A percentile compares a stretch with the other conserved stretches of the same genome.
These are phyloP conservation scores for Ophiostoma sp. DNA, from an alignment of 2,329 filamentous ascomycete genomes.

Conservation along the genomic window DNA sequence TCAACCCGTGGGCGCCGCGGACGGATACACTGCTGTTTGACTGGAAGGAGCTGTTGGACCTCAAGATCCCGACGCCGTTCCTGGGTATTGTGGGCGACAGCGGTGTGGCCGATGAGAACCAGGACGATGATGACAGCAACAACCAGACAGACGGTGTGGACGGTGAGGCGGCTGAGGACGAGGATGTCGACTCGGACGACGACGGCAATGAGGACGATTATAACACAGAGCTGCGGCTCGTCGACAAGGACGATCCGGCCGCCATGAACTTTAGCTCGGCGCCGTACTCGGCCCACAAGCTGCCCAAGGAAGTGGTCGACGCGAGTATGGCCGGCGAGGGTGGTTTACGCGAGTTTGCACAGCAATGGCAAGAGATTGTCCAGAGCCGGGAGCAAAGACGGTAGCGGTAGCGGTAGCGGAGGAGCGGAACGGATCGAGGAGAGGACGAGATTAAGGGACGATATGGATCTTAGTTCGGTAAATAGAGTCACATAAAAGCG, in stretches of 20 bases:
- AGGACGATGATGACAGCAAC: conserved; percentile 34
- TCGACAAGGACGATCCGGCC: conserved; percentile 78
- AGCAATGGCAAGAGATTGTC: conserved; percentile 66
- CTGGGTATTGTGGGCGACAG: conserved; percentile 47
- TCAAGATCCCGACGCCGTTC: conserved; percentile 61
- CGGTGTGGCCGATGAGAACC: conserved; percentile 32
- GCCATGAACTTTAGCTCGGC: conserved; percentile 83
- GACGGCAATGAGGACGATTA: conserved; percentile 53
- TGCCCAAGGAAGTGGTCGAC: conserved; percentile 88
- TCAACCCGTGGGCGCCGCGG: conserved; percentile 89
- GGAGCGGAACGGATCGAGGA: not conserved
- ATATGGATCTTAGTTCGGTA: not conserved
- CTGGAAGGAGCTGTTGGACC: conserved; percentile 81
- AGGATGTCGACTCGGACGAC: conserved; percentile 19
- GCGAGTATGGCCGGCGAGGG: conserved; percentile 68
- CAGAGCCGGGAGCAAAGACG: conserved; percentile 26
- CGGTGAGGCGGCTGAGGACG: conserved; percentile 39
- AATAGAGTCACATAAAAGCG: not conserved
- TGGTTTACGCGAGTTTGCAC: conserved; percentile 77
- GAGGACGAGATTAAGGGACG: not conserved
- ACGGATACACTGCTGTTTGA: conserved; percentile 89
- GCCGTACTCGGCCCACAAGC: conserved; percentile 91
- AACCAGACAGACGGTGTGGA: conserved; percentile 25
- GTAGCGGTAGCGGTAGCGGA: not conserved
- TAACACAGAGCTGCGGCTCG: conserved; percentile 76